phyloP scores from a whole-genome alignment of 805 yeast species.

The Ogataea nonfermentans region DNA sequence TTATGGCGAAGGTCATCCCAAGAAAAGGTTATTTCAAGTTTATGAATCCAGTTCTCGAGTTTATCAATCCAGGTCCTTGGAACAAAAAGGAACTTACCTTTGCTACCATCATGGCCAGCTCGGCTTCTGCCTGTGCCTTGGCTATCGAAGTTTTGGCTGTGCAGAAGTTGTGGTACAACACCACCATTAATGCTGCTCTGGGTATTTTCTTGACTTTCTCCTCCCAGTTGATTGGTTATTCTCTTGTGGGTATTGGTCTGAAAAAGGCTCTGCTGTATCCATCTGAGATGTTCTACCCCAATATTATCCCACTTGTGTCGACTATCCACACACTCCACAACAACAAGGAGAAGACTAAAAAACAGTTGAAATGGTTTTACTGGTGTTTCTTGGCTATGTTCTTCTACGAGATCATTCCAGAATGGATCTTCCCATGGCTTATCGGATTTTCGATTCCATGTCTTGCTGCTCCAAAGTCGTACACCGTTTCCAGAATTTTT shows the following conservation, averaged over 20 bases:
- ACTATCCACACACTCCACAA: constrained; percentile 28
- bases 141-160: constrained; percentile 36
- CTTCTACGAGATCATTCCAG: constrained; percentile 33
- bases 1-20: constrained; percentile 29
- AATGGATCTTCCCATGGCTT: constrained; percentile 31
- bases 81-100: constrained; percentile 44
- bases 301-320: constrained; percentile 36
- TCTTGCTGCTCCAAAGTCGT: constrained; percentile 28
- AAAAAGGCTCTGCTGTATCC: constrained; percentile 27
- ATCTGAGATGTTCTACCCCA: constrained; percentile 38
- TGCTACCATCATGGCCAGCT: constrained; percentile 37
- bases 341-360: constrained; percentile 21
- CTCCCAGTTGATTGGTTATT: constrained; percentile 33
- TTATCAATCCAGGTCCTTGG: constrained; percentile 42
- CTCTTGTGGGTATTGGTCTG: constrained; percentile 30
- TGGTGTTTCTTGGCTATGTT: constrained; percentile 26
- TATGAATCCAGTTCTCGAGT: constrained; percentile 25
- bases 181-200: constrained; percentile 26
- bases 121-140: constrained; percentile 32
- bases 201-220: constrained; percentile 34
- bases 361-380: constrained; percentile 27
- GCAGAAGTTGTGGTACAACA: constrained; percentile 33
- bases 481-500: constrained; percentile 31
- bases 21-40: constrained; percentile 22
- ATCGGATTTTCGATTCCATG: constrained; percentile 33